Conservation (phyloP, 2,329 filamentous ascomycete species). For the Hymenoscyphus repandus region DNA sequence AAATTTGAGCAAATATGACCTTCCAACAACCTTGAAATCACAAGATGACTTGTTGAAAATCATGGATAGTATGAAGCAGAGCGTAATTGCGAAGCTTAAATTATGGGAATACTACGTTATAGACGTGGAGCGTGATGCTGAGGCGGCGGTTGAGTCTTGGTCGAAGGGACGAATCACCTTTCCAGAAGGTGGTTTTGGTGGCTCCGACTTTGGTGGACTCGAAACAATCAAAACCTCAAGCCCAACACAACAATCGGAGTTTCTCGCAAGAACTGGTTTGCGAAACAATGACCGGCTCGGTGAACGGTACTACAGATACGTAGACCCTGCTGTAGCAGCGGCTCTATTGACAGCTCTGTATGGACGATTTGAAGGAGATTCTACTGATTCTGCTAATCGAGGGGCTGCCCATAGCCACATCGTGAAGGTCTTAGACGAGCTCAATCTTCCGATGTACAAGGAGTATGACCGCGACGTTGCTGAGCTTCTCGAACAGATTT, state of each 20-base stretch:
- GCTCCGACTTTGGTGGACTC: slow-evolving; percentile 43
- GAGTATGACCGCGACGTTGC: slow-evolving; percentile 84
- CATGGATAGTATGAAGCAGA: slow-evolving; percentile 77
- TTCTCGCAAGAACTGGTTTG: slow-evolving; percentile 60
- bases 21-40: slow-evolving; percentile 69
- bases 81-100: slow-evolving; percentile 70
- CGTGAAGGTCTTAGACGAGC: slow-evolving; percentile 65
- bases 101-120: slow-evolving; percentile 94
- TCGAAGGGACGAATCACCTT: slow-evolving; percentile 51
- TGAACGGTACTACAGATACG: slow-evolving; percentile 67
- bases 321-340: slow-evolving; percentile 67
- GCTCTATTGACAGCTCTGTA: slow-evolving; percentile 62
- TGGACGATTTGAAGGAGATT: slow-evolving; percentile 59
- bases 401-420: slow-evolving; percentile 50
- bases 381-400: slow-evolving; percentile 43
- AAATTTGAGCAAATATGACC: slow-evolving; percentile 58
- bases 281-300: slow-evolving; percentile 69
- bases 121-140: slow-evolving; percentile 68
- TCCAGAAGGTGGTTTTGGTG: slow-evolving; percentile 46
- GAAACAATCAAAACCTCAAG: slow-evolving; percentile 49
- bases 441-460: slow-evolving; percentile 84
- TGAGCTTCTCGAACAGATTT: slow-evolving; percentile 84
- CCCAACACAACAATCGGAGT: slow-evolving; percentile 51
- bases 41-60: slow-evolving; percentile 70
- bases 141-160: slow-evolving; percentile 69